Base-by-base conservation (phyloP, 148 eudicot genomes). In the Heliosperma pusillum region DNA sequence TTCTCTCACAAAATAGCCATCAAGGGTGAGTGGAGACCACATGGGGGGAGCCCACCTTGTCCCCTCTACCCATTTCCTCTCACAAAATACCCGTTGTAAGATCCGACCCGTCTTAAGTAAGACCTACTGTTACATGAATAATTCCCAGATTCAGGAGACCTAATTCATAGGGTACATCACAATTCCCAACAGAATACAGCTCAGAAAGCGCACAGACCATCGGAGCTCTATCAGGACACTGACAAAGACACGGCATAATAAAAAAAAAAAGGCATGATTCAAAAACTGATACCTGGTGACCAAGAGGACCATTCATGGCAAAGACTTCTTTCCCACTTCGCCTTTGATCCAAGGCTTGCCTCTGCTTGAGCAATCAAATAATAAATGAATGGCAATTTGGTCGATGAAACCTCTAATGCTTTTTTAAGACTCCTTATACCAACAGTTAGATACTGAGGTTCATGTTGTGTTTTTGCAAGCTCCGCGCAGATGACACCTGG, bases 361-460 rank as follows among this genome's bases (percentile, higher is more conserved):
- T 93, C 98, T 47, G 93, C 97, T 85, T 91, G 98, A 74, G 91
- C 98, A 76, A 94, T 85, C 79, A 94, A 77, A 52, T 90, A 71
- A 47, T 89, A 87, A 76, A 85, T 84, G 72, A 79, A 74, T 20
- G 98, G 98, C 80, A 94, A 84, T 59, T 81, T 79, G 55, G 21
- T 17, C 12, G 67, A 24, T 63, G 93, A 90, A 78, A 63, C 27
- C 58, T 85, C 86, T 81, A 76, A 83, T 57, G 93, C 93, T 84
- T 84, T 94, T 78, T 79, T 83, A 42, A 91, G 91, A 85, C 97
- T 91, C 80, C 81, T 81, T 71, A 83, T 70, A 71, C 91, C 95
- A 77, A 76, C 84, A 26, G 86, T 81, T 69, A 94, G 45, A 78
- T 83, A 94, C 7, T 82, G 82, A n/a, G 90, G 72, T 79, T 85